Base-by-base conservation (phyloP, 1,139 yeast genomes). In the Candida sp. region DNA sequence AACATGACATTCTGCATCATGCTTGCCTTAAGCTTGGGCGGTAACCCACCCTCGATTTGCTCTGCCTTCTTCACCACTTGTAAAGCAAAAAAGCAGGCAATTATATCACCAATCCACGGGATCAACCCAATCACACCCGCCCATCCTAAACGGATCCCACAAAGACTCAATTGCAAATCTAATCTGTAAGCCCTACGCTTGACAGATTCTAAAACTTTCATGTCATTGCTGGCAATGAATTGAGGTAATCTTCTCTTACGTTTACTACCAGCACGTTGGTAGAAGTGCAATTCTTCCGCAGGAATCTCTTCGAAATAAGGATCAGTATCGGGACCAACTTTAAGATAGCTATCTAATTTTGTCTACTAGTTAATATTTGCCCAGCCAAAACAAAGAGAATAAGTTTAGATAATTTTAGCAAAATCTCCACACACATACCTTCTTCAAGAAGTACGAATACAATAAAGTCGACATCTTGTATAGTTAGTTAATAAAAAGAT, bases 81-180 rank as follows among this genome's bases (percentile, higher is more conserved):
- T 46, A 79, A 51, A 0, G 87, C 83, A 38, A 86, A 63, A 39
- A 60, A 64, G 7, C 76, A 56, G 22, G 82, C 75, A 44, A 82
- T 60, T 5, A 75, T 37, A 51, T 80, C 83, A 5, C 90, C 90
- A 22, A 82, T 61, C 61, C 79, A 68, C 0, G 96, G 96, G 27
- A 87, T 55, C 11, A 87, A 55, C 2, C 91, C 91, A 48, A 87
- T 75, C 11, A 87, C 50, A 2, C 86, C 87, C 2, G 85, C 75
- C 86, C 89, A 84, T 2, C 95, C 95, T 33, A 84, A 55, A 38
- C 87, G 65, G 23, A 81, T 56, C 0, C 95, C 93, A 57, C 86
- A 79, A 38, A 83, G 46, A 44, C 77, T 73, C 58, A 85, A 76
- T 45, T 76, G 74, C 57, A 83, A 72, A 56, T 87, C 95, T 49